Evolutionary conservation across 257 asterid species (phyloP).

Genomic region (Przewalskia tangutica): DNA sequence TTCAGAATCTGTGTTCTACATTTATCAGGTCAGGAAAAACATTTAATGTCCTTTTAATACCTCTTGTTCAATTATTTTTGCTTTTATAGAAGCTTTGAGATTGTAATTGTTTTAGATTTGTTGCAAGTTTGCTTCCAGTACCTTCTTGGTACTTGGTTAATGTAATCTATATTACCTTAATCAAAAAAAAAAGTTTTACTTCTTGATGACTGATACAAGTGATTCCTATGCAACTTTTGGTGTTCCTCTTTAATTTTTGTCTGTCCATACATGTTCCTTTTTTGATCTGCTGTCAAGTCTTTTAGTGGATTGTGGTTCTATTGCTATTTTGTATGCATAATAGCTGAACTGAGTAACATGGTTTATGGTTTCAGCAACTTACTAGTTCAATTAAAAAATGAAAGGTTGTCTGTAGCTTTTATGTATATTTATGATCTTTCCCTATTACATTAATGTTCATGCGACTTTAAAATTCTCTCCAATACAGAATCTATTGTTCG

Average conservation of each 20-base stretch:
- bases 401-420: background rate
- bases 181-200: background rate
- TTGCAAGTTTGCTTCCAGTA: too few species aligned
- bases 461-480: background rate
- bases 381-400: background rate
- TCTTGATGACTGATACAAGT: background rate
- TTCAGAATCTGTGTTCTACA: constrained; percentile 66
- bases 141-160: too few species aligned
- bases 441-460: background rate
- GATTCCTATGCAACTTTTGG: background rate
- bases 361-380: background rate
- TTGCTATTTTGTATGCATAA: background rate
- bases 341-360: background rate
- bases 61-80: background rate
- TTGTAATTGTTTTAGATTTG: too few species aligned
- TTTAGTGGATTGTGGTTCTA: background rate
- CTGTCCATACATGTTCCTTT: background rate
- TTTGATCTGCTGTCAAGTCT: background rate
- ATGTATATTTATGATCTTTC: background rate
- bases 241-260: background rate
- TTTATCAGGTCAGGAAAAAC: constrained; percentile 49
- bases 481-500: background rate
- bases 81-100: too few species aligned
- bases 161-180: background rate
- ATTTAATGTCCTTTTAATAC: background rate